A percentile compares a stretch with the other conserved stretches of the same genome.
Evolutionary conservation across 2,329 filamentous ascomycete genomes (phyloP).

Genomic region (Colletotrichum trifolii): DNA sequence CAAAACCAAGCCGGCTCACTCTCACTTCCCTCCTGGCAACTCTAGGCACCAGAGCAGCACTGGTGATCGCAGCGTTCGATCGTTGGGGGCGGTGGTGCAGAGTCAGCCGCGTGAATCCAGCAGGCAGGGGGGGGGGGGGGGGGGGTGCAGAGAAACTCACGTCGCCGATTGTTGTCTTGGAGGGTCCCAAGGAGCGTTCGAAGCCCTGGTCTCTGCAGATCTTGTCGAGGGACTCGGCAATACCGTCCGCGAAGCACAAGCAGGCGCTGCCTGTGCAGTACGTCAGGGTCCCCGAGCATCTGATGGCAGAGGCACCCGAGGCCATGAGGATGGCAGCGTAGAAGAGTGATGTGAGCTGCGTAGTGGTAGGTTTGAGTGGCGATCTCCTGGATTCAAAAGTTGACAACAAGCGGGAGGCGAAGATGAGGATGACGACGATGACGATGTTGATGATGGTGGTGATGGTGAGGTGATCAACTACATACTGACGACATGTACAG

Average conservation of each 20-base stretch:
- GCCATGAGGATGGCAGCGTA: neutral
- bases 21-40: too few species aligned
- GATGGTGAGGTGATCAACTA: too few species aligned
- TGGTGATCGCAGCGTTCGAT: too few species aligned
- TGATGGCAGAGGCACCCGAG: neutral
- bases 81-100: too few species aligned
- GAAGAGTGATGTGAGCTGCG: neutral
- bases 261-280: conserved; percentile 14
- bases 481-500: too few species aligned
- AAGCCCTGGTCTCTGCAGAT: conserved; percentile 6
- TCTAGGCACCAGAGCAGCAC: too few species aligned
- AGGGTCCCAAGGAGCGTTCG: conserved; percentile 15
- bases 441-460: neutral
- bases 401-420: neutral
- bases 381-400: neutral
- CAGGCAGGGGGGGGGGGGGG: too few species aligned
- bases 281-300: neutral
- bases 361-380: neutral
- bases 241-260: neutral
- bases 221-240: neutral
- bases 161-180: neutral
- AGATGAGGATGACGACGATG: neutral
- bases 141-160: neutral
- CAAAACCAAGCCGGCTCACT: too few species aligned
- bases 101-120: too few species aligned